Evolutionary conservation across 1,284 basidiomycete species (phyloP), one percentile per base, ranked within the genome.

Genomic region (Heimioporus punctisporus): DNA sequence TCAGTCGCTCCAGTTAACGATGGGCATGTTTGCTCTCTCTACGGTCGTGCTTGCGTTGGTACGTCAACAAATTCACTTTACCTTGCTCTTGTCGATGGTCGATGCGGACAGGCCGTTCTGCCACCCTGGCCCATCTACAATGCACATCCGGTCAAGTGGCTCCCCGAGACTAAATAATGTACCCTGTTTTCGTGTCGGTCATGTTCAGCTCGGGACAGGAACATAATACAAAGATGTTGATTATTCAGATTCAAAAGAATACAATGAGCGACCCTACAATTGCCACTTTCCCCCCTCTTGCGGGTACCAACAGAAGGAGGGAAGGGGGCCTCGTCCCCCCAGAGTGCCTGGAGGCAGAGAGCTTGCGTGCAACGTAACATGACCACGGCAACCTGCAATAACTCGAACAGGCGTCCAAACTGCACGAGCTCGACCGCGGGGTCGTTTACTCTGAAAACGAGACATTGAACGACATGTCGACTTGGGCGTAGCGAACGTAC

Each of bases 71-170:
- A 15, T 25, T 31, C 7, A 9, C 24, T 17, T 40, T 21, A 3
- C 11, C 25, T 7, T 39, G 48, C 27, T 2, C 23, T 26, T 30
- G 39, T 15, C 28, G 26, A 34, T 27, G 34, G 42, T 51, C 31
- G 61, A 34, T 43, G 21, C 48, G 52, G 3, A 17, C 52, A 90
- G 89, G 66, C 77, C 40, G 75, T 85, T n/a, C 59, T 91, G 7
- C 88, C 89, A 0, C 84, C 84, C 14, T 92, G 90, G 90, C 80
- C 83, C 0, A 72, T 80, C 66, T 88, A 79, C 69, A 89, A 86
- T 58, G 71, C 69, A 19, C 76, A 90, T 64, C 82, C 87, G 21
- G 82, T 88, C 46, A 73, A 78, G 59, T 91, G 88, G 88, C 71
- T 86, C 39, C 74, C 83, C 23, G 66, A 70, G 52, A 55, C 49